Evolutionary conservation across 306 rosid species (phyloP).

Genomic region (Rosa chinensis): DNA sequence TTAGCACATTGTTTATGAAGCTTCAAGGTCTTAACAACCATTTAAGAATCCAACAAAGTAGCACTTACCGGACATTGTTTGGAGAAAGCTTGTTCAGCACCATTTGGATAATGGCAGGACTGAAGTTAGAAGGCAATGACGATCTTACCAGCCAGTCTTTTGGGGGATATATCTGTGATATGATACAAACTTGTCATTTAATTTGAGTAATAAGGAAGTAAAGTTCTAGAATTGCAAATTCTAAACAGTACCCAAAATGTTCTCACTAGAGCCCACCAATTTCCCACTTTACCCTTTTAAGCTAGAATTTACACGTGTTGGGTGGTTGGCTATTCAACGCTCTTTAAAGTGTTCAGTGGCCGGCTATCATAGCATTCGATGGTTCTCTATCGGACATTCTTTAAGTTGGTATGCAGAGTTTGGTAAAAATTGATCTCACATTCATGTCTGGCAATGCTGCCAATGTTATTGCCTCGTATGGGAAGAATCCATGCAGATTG

Average conservation of each 20-base stretch:
- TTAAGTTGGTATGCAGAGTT: background rate
- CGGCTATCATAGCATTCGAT: background rate
- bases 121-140: slow-evolving; percentile 70
- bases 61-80: slow-evolving; percentile 65
- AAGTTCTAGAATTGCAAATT: background rate
- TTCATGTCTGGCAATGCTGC: background rate
- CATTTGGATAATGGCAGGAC: slow-evolving; percentile 52
- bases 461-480: background rate
- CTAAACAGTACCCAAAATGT: background rate
- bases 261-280: background rate
- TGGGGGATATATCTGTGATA: slow-evolving; percentile 72
- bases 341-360: background rate
- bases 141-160: slow-evolving; percentile 87
- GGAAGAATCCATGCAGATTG: background rate
- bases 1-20: background rate
- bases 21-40: background rate
- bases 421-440: background rate
- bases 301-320: background rate
- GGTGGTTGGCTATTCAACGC: background rate
- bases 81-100: slow-evolving; percentile 78
- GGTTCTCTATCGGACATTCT: background rate
- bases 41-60: background rate
- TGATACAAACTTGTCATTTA: slow-evolving; percentile 25
- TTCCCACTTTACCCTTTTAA: background rate
- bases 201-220: background rate